Evolutionary conservation across 202 grass and related monocot species (phyloP), one percentile per base, ranked within the genome.

Genomic region (Digitaria exilis): DNA sequence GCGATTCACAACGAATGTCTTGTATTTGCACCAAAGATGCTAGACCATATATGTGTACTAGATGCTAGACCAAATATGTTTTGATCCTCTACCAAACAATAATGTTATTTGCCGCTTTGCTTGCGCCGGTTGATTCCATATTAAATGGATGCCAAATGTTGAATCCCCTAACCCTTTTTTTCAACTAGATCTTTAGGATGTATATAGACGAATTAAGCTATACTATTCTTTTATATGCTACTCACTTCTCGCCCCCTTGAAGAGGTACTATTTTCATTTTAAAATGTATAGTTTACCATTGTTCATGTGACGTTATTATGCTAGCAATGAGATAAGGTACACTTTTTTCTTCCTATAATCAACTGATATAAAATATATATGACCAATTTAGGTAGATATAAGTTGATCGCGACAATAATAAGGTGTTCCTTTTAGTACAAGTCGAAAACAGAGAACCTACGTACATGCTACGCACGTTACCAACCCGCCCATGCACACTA

Each of bases 31-130:
- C 22, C 64, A 69, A 43, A 67, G 51, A 69, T 80, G 45, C 62
- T 52, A 79, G 12, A 5, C 60, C 76, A 19, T 21, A 41, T 80
- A 80, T 68, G 9, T 21, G 18, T 30, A 35, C 31, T 30, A 35
- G 48, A 37, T 79, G 58, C 44, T 66, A 49, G 30, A 3, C n/a
- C 48, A 31, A 30, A 80, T 70, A 58, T 44, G 35, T 58, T 75
- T 69, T 70, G 50, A 58, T 43, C 25, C 50, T 30, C 50, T 69
- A 58, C 65, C 65, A 80, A 80, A 69, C n/a, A 80, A 68, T 80
- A 80, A 80, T 80, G 78, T 1, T 19, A 29, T 13, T 57, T 57
- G 50, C 13, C 9, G 52, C 45, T 80, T 80, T 57, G 65, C 35
- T 80, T 44, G 50, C n/a, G 3, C 32, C 7, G n/a, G 35, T 57